These are phyloP conservation scores for Pythium graminicola DNA, from an alignment of 352 stramenopile genomes.

Conservation along the genomic window DNA sequence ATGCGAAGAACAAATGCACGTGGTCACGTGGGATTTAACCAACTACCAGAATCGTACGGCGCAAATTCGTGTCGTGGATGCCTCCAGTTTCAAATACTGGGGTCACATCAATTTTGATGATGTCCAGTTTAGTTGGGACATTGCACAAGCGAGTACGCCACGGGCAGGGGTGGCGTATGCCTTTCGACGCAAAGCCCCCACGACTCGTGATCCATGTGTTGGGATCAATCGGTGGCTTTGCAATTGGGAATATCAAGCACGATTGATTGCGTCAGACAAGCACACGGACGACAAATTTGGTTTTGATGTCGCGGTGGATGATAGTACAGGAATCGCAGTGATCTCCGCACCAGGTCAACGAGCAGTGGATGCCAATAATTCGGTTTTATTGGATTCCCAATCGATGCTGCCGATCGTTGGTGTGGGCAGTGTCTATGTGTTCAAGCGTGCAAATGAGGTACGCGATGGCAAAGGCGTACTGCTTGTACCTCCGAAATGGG, in stretches of 20 bases:
- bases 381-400: slow-evolving; percentile 32
- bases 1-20: slow-evolving; percentile 89
- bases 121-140: slow-evolving; percentile 91
- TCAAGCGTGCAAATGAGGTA: slow-evolving; percentile 49
- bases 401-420: slow-evolving; percentile 28
- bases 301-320: slow-evolving; percentile 78
- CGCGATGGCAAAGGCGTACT: slow-evolving; percentile 65
- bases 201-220: slow-evolving; percentile 44
- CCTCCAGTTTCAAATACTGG: slow-evolving; percentile 76
- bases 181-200: slow-evolving; percentile 62
- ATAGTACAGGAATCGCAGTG: slow-evolving; percentile 71
- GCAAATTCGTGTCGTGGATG: slow-evolving; percentile 93
- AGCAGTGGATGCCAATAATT: slow-evolving; percentile 83
- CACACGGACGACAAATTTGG: slow-evolving; percentile 81
- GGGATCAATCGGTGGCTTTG: slow-evolving; percentile 63
- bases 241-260: slow-evolving; percentile 85
- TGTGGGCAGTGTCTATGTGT: slow-evolving; percentile 67
- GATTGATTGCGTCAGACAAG: slow-evolving; percentile 87
- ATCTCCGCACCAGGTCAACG: slow-evolving; percentile 68
- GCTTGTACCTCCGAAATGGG: slow-evolving; percentile 55
- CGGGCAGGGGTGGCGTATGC: slow-evolving; percentile 75
- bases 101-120: slow-evolving; percentile 97
- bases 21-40: slow-evolving; percentile 85
- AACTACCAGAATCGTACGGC: slow-evolving; percentile 73
- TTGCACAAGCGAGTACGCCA: slow-evolving; percentile 49